Base-by-base conservation (phyloP, 2,329 filamentous ascomycete species). In the Shiraia sp. region DNA sequence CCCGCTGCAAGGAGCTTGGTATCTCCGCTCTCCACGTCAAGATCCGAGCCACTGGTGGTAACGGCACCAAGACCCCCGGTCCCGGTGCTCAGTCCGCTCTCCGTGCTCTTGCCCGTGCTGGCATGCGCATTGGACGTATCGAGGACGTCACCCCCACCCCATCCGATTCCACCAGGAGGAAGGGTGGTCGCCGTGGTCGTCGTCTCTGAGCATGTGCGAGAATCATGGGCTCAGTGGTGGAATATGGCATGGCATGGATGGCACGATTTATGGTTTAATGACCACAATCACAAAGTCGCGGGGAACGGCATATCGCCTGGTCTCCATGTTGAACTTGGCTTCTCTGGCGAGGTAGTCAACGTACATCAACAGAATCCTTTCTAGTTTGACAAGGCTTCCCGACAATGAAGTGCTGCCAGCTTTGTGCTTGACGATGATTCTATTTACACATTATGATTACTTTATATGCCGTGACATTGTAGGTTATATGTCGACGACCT, bases 151-250 rank as follows among this genome's bases (percentile, higher is more conserved):
- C 95, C 69, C 93, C 93, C 69, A 99, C 93, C 52, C 93, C 95
- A 69, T 99, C 93, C 77, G 93, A 99, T 80, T 96, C 90, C 76
- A 99, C 93, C 72, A 89, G 93, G 80, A 91, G 92, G 82, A 99
- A 99, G 90, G 93, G 93, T 82, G 93, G 93, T 96, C 91, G 93
- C 80, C 92, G 93, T 88, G 93, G 93, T 97, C 93, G 93, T 81
- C 92, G 93, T 96, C 88, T 99, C 79, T 99, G 82, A 88, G 78
- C 75, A 69, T 72, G 55, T 74, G 66, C 68, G 57, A 42, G 51
- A 55, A 47, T 49, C 68, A 69, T 71, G 70, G 71, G 55, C 56
- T 53, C 55, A 51, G 47, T 60, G 54, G 49, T 60, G 59, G 55
- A 51, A 48, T 50, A 53, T 55, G 55, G 60, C 52, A 61, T 66